Percentiles rank a stretch among this genome's conserved stretches.
These are phyloP conservation scores for Tanacetum coccineum DNA, from an alignment of 129 eudicot genomes.

Conservation along the genomic window DNA sequence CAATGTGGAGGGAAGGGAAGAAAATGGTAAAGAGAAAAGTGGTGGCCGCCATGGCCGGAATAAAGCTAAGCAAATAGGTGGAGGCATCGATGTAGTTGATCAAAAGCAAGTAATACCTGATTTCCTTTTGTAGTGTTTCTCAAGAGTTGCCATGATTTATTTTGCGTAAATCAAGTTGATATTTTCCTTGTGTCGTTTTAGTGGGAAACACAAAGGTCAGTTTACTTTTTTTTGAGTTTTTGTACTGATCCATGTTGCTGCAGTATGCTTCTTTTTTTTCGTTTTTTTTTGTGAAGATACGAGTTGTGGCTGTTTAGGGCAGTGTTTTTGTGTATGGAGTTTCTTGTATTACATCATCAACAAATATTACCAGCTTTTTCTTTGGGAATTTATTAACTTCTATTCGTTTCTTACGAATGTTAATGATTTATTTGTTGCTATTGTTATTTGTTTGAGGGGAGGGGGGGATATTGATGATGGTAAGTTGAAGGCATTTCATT, in stretches of 20 bases:
- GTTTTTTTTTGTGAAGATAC: conserved; percentile 17
- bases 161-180: conserved; percentile 14
- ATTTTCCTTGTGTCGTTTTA: not conserved
- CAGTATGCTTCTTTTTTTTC: conserved; percentile 20
- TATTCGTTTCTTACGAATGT: not conserved
- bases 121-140: conserved; percentile 56
- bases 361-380: conserved; percentile 13
- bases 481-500: too few species aligned
- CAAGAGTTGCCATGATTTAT: too few species aligned
- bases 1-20: conserved; percentile 34
- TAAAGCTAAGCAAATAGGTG: conserved; percentile 53
- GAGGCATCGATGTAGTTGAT: conserved; percentile 30
- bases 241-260: conserved; percentile 14
- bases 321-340: conserved; percentile 24
- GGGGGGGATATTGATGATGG: too few species aligned
- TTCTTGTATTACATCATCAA: conserved; percentile 16
- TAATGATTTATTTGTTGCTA: not conserved
- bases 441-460: not conserved
- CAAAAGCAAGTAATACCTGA: conserved; percentile 79
- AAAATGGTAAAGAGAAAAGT: conserved; percentile 52
- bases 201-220: conserved; percentile 21
- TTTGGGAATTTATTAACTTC: conserved; percentile 4
- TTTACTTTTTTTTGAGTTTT: conserved; percentile 17
- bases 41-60: conserved; percentile 49
- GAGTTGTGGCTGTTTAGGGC: conserved; percentile 15